A percentile compares a stretch with the other conserved stretches of the same genome.
These are phyloP conservation scores for Nicotiana attenuata DNA, from an alignment of 257 asterid species.

Conservation along the genomic window DNA sequence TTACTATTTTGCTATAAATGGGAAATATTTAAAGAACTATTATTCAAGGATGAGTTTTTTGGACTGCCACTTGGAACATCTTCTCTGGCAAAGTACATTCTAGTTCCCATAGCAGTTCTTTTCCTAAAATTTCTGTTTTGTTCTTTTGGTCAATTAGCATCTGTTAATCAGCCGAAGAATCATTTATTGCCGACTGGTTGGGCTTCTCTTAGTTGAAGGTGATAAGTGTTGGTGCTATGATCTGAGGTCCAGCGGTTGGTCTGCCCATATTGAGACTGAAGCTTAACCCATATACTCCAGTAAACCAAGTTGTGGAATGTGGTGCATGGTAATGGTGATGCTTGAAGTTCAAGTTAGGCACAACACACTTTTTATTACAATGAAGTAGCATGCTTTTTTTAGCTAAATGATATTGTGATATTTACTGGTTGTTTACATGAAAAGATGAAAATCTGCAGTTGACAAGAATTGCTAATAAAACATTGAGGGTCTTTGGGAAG, in stretches of 20 bases:
- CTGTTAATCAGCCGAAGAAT: background rate
- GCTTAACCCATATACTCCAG: background rate
- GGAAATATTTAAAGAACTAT: background rate
- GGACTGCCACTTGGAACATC: background rate
- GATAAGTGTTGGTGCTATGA: background rate
- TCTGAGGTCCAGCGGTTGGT: background rate
- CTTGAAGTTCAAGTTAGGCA: background rate
- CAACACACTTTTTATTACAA: background rate
- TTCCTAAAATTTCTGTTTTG: background rate
- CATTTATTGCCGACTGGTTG: background rate
- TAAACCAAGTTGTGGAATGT: background rate
- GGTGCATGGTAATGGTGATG: background rate
- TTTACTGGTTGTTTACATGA: background rate
- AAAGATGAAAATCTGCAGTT: background rate
- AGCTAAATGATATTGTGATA: background rate
- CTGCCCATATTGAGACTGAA: background rate
- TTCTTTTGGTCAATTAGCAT: background rate
- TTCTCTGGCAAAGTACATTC: slow-evolving; percentile 1
- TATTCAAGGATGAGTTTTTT: background rate
- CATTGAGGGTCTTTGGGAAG: background rate
- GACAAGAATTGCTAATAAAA: background rate
- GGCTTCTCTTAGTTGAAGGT: background rate
- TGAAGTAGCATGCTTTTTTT: slow-evolving; percentile 2
- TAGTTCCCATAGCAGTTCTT: background rate
- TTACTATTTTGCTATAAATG: background rate